Evolutionary conservation across 2,329 filamentous ascomycete genomes (phyloP).

Genomic region (Cryphonectria parasitica): DNA sequence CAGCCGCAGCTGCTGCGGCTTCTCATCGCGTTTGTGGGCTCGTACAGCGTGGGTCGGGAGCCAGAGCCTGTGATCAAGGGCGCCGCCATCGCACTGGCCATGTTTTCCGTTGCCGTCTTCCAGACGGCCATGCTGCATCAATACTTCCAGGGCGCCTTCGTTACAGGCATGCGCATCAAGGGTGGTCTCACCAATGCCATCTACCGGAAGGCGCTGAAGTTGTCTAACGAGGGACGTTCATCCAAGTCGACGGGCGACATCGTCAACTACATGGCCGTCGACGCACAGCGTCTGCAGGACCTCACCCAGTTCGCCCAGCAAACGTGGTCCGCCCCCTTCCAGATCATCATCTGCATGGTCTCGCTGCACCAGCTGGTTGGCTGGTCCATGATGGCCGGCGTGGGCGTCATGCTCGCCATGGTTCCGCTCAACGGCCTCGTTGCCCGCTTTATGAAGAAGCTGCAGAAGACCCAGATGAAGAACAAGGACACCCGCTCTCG

Average conservation of each 20-base stretch:
- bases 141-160: conserved; percentile 94
- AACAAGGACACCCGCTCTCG: conserved; percentile 95
- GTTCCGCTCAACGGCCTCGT: conserved; percentile 94
- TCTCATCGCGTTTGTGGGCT: conserved; percentile 82
- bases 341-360: conserved; percentile 93
- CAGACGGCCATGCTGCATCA: conserved; percentile 94
- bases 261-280: conserved; percentile 99
- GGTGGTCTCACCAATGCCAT: conserved; percentile 87
- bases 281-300: conserved; percentile 93
- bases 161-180: conserved; percentile 96
- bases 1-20: conserved; percentile 89
- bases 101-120: conserved; percentile 85
- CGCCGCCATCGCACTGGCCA: conserved; percentile 83
- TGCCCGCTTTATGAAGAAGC: conserved; percentile 86
- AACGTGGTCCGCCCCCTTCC: conserved; percentile 95
- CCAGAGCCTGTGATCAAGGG: conserved; percentile 83
- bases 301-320: conserved; percentile 95
- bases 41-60: conserved; percentile 62
- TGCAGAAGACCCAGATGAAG: conserved; percentile 98
- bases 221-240: conserved; percentile 91
- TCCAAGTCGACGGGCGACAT: conserved; percentile 95
- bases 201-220: conserved; percentile 84
- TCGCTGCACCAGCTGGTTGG: conserved; percentile 96
- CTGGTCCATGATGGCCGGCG: conserved; percentile 91
- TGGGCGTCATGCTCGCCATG: conserved; percentile 96